These are phyloP conservation scores for Xenosphaeropsis pyriputrescens DNA, from an alignment of 2,329 filamentous ascomycete genomes.

Conservation along the genomic window DNA sequence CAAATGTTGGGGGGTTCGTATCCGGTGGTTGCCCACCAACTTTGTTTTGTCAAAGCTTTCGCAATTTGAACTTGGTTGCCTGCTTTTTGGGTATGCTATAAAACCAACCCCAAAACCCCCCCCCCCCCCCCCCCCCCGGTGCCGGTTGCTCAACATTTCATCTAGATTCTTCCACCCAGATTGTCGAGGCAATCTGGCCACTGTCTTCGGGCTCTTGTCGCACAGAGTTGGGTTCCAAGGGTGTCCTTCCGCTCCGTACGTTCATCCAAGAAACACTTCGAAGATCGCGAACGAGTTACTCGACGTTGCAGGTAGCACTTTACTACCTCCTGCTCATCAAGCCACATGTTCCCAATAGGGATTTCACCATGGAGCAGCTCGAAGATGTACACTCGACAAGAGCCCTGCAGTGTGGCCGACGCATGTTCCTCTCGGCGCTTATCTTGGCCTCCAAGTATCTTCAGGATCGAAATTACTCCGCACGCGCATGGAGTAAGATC, in stretches of 20 bases:
- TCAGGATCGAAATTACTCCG: constrained; percentile 95
- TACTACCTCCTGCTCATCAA: constrained; percentile 96
- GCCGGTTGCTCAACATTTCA: constrained; percentile 18
- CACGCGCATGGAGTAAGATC: constrained; percentile 97
- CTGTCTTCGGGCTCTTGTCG: constrained; percentile 69
- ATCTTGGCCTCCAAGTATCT: constrained; percentile 97
- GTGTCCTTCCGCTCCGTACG: constrained; percentile 76
- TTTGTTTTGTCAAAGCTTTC: too few species aligned
- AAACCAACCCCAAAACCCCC: too few species aligned
- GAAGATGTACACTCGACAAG: constrained; percentile 58
- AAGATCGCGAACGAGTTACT: constrained; percentile 91
- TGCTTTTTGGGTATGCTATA: too few species aligned
- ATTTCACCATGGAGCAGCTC: constrained; percentile 78
- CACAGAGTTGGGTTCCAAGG: constrained; percentile 56
- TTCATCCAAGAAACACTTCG: constrained; percentile 97
- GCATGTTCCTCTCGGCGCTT: constrained; percentile 91
- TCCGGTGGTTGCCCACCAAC: too few species aligned
- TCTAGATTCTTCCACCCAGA: constrained; percentile 89
- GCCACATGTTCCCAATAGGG: constrained; percentile 66
- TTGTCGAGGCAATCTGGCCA: constrained; percentile 96
- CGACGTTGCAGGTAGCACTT: constrained; percentile 87
- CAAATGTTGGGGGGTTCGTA: too few species aligned
- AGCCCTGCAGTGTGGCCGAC: constrained; percentile 84
- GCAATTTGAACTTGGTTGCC: too few species aligned
- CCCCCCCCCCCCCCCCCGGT: too few species aligned